Evolutionary conservation across 2,329 filamentous ascomycete species (phyloP).

Genomic region (Fusarium nelsonii): DNA sequence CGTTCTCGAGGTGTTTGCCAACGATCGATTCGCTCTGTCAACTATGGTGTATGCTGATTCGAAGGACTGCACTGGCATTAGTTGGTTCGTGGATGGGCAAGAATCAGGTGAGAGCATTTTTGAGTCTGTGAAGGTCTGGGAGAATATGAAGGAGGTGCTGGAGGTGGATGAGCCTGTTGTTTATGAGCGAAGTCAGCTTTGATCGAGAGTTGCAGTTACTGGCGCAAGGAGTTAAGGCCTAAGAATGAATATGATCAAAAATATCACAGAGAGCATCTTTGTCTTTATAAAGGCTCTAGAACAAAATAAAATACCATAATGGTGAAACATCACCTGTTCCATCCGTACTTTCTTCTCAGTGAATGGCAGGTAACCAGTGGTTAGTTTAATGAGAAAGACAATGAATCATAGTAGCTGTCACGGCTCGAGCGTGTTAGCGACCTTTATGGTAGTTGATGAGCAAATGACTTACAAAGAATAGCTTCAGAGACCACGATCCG

Average conservation of each 20-base stretch:
- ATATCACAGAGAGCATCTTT: too few relatives aligned
- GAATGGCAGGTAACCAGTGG: too few relatives aligned
- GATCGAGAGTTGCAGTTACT: neutral
- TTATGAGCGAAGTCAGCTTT: constrained; percentile 27
- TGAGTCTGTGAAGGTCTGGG: constrained; percentile 41
- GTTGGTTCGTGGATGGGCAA: constrained; percentile 43
- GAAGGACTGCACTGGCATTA: constrained; percentile 36
- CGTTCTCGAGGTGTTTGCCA: constrained; percentile 47
- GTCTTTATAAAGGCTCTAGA: too few relatives aligned
- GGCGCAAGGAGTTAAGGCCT: neutral
- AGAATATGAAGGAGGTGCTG: constrained; percentile 37
- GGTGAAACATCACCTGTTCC: too few relatives aligned
- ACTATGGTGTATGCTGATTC: constrained; percentile 45
- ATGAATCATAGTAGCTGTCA: too few relatives aligned
- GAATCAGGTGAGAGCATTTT: constrained; percentile 17
- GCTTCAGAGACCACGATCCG: neutral
- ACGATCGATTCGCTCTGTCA: constrained; percentile 48
- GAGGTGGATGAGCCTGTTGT: constrained; percentile 28
- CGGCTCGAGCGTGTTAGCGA: neutral
- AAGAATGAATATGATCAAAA: too few relatives aligned
- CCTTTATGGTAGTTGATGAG: rapidly evolving
- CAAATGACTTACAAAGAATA: neutral
- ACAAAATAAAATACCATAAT: neutral
- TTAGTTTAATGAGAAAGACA: too few relatives aligned
- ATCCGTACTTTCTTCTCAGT: too few relatives aligned